phyloP scores from a whole-genome alignment of 768 basidiomycete genomes.

The Boletus coccyginus region DNA sequence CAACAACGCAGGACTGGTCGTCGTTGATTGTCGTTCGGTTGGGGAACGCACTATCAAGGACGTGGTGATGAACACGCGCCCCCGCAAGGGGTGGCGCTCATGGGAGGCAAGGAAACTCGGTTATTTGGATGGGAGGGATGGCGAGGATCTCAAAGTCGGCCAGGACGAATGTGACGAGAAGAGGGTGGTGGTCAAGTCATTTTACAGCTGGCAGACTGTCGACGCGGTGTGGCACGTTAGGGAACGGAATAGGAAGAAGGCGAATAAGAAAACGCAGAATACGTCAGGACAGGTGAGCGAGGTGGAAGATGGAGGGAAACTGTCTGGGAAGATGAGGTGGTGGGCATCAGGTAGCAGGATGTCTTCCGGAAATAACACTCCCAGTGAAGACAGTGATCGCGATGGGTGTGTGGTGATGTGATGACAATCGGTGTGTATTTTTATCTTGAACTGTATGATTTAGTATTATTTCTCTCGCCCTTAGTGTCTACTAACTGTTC shows the following conservation, averaged over 20 bases:
- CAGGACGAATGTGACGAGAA: slow-evolving; percentile 79
- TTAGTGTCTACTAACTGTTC: slow-evolving; percentile 9
- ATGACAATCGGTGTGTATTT: slow-evolving; percentile 18
- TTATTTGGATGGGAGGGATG: slow-evolving; percentile 70
- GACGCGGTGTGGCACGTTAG: slow-evolving; percentile 67
- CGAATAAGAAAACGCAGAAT: slow-evolving; percentile 42
- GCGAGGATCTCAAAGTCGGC: slow-evolving; percentile 61
- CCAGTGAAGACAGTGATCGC: slow-evolving; percentile 43
- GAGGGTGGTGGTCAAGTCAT: slow-evolving; percentile 77
- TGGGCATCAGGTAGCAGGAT: slow-evolving; percentile 47
- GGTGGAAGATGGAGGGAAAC: slow-evolving; percentile 27
- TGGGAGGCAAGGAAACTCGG: slow-evolving; percentile 66
- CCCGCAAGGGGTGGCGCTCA: slow-evolving; percentile 71
- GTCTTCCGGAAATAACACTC: slow-evolving; percentile 50
- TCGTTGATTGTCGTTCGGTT: slow-evolving; percentile 74
- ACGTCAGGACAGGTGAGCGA: slow-evolving; percentile 33
- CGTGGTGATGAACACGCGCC: slow-evolving; percentile 54
- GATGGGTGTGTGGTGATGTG: slow-evolving; percentile 74
- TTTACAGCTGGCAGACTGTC: slow-evolving; percentile 84
- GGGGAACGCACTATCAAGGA: slow-evolving; percentile 63
- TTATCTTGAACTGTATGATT: slow-evolving; percentile 28
- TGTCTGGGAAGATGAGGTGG: slow-evolving; percentile 26
- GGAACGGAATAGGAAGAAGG: slow-evolving; percentile 62
- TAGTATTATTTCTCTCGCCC: slow-evolving; percentile 17
- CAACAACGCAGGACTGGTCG: slow-evolving; percentile 56